Evolutionary conservation across 345 rosid species (phyloP), one percentile per base, ranked within the genome.

Genomic region (Xanthoceras sorbifolium): DNA sequence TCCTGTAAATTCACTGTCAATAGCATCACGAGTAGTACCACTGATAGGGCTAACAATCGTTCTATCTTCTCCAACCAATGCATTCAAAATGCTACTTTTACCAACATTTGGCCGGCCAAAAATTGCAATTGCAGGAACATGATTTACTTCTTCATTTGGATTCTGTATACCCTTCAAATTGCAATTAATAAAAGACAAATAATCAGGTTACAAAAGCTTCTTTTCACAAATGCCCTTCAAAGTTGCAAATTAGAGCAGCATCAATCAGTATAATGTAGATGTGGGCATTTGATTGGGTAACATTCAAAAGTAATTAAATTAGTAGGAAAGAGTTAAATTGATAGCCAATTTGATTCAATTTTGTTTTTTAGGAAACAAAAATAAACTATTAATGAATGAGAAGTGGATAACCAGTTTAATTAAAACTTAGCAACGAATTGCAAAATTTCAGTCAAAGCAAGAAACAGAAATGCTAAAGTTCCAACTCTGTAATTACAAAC

Each of bases 11-110:
- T 94, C 99, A 40, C 93, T 91, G 80, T 94, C 99, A 75, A 93
- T 94, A 75, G 98, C 99, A 89, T 94, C 99, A 67, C 99, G 99
- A 6, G 99, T 94, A 55, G 99, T 94, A 50, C 99, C 99, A 83
- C 99, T 94, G 83, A 94, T 73, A 74, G 99, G 98, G 83, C 99
- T 94, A 75, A 94, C 99, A 82, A 94, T 93, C 67, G 98, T 90
- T 89, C 98, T 89, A 80, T 94, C 97, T 84, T 94, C 99, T 66
- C 99, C 92, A 73, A 94, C 85, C 90, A 93, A 86, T 72, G 99
- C 94, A 91, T 94, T 94, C 82, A 94, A 86, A 79, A 94, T 94
- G 87, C 99, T 94, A 81, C 99, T 94, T 84, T 94, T 94, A 61
- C 99, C 99, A 81, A 94, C 99, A 77, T 94, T 93, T 67, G 99